Percentiles rank a stretch among this genome's conserved stretches.
Evolutionary conservation across 768 basidiomycete species (phyloP).

Genomic region (Lentinula aciculospora): DNA sequence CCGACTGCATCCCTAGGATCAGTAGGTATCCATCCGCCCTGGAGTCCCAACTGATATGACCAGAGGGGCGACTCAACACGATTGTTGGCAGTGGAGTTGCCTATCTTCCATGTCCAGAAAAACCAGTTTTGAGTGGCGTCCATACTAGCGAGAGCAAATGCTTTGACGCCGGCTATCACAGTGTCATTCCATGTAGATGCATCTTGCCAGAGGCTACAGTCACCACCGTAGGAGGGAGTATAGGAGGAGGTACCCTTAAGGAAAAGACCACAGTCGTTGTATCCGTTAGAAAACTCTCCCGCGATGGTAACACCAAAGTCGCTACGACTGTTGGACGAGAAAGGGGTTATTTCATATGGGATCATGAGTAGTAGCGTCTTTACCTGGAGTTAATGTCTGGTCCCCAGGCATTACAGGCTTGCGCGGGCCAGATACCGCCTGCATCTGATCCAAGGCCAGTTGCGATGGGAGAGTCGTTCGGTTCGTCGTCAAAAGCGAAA

Average conservation of each 20-base stretch:
- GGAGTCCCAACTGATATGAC: slow-evolving; percentile 66
- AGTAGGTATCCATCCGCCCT: slow-evolving; percentile 60
- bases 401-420: slow-evolving; percentile 51
- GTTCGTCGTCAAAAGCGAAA: slow-evolving; percentile 34
- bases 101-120: slow-evolving; percentile 83
- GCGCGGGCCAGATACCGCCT: slow-evolving; percentile 36
- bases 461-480: slow-evolving; percentile 26
- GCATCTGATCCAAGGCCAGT: slow-evolving; percentile 22
- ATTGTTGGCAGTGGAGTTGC: slow-evolving; percentile 48
- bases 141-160: slow-evolving; percentile 31
- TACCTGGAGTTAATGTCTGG: slow-evolving; percentile 30
- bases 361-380: neutral
- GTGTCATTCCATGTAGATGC: slow-evolving; percentile 38
- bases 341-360: neutral
- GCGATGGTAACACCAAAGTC: slow-evolving; percentile 58
- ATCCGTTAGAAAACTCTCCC: slow-evolving; percentile 62
- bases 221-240: slow-evolving; percentile 25
- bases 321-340: slow-evolving; percentile 19
- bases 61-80: slow-evolving; percentile 52
- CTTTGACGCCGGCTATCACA: slow-evolving; percentile 10
- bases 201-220: slow-evolving; percentile 34
- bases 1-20: slow-evolving; percentile 58
- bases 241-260: slow-evolving; percentile 26
- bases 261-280: slow-evolving; percentile 52
- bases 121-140: slow-evolving; percentile 65